Conservation (phyloP, 257 asterid genomes). For the Ilex asprella region DNA sequence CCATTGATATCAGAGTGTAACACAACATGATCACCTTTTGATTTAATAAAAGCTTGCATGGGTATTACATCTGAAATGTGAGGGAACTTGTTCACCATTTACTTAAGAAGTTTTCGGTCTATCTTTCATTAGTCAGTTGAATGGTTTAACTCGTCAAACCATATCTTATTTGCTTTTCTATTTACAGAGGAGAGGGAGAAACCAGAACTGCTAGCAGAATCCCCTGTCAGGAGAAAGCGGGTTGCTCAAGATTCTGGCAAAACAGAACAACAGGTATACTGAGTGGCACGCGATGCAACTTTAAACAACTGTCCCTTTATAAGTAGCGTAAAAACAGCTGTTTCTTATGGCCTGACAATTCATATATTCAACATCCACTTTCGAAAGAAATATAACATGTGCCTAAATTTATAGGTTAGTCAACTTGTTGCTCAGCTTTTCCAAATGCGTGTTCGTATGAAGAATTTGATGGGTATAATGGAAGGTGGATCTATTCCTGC, state of each 20-base stretch:
- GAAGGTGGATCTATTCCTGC: slow-evolving; percentile 91
- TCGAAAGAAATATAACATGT: no score
- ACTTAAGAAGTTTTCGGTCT: no score
- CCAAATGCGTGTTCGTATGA: slow-evolving; percentile 97
- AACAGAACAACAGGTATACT: slow-evolving; percentile 87
- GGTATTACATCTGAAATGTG: no score
- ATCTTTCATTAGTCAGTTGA: neutral
- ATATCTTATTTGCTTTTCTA: slow-evolving; percentile 18
- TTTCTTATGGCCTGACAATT: slow-evolving; percentile 10
- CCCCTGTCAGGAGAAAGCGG: slow-evolving; percentile 70
- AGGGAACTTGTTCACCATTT: no score
- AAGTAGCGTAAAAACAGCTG: neutral
- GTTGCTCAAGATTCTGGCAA: slow-evolving; percentile 84
- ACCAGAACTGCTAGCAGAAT: slow-evolving; percentile 89
- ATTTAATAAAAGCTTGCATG: no score
- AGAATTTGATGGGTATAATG: slow-evolving; percentile 95
- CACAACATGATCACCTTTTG: no score
- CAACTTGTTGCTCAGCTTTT: slow-evolving; percentile 93
- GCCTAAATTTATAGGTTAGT: slow-evolving; percentile 47
- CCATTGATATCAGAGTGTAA: no score
- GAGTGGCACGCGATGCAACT: neutral
- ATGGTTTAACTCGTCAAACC: neutral
- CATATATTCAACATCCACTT: no score
- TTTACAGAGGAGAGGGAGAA: slow-evolving; percentile 91
- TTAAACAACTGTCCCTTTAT: no score